These are phyloP conservation scores for Phytophthora pistaciae DNA, from an alignment of 352 stramenopile species.

Conservation along the genomic window DNA sequence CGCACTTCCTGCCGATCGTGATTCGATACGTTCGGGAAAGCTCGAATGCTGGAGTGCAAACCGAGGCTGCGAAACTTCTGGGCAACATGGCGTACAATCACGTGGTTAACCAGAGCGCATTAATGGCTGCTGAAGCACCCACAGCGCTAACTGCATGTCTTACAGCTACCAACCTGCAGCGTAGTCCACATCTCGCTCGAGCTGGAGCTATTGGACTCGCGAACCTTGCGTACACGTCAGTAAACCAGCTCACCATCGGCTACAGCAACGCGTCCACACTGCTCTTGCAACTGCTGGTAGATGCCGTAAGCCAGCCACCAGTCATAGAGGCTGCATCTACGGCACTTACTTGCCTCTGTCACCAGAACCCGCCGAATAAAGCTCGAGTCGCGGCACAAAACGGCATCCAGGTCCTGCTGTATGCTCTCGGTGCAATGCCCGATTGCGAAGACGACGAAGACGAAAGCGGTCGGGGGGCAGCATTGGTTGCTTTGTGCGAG, in stretches of 20 bases:
- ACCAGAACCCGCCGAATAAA: slow-evolving; percentile 77
- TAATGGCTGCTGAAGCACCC: slow-evolving; percentile 72
- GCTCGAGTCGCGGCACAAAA: slow-evolving; percentile 67
- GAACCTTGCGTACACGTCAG: slow-evolving; percentile 72
- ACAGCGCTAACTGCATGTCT: slow-evolving; percentile 42
- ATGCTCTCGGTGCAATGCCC: slow-evolving; percentile 48
- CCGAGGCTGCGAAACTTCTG: slow-evolving; percentile 70
- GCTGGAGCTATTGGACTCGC: slow-evolving; percentile 64
- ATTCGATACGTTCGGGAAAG: slow-evolving; percentile 66
- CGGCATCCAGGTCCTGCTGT: slow-evolving; percentile 76
- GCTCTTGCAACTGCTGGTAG: slow-evolving; percentile 71
- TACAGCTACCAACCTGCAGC: slow-evolving; percentile 46
- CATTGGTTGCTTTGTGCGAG: slow-evolving; percentile 60
- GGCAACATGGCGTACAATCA: slow-evolving; percentile 77
- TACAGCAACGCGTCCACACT: slow-evolving; percentile 74
- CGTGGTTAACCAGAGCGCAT: slow-evolving; percentile 72
- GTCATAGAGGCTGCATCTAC: slow-evolving; percentile 60
- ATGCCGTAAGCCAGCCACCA: slow-evolving; percentile 44
- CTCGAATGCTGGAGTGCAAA: slow-evolving; percentile 40
- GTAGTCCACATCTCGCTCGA: slow-evolving; percentile 44
- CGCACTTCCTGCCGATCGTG: slow-evolving; percentile 57
- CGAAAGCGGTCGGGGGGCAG: slow-evolving; percentile 41
- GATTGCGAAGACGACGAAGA: slow-evolving; percentile 29
- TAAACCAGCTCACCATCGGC: slow-evolving; percentile 81
- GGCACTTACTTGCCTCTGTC: slow-evolving; percentile 65